Evolutionary conservation across 768 basidiomycete genomes (phyloP).

Genomic region (Mycena leptocephala): DNA sequence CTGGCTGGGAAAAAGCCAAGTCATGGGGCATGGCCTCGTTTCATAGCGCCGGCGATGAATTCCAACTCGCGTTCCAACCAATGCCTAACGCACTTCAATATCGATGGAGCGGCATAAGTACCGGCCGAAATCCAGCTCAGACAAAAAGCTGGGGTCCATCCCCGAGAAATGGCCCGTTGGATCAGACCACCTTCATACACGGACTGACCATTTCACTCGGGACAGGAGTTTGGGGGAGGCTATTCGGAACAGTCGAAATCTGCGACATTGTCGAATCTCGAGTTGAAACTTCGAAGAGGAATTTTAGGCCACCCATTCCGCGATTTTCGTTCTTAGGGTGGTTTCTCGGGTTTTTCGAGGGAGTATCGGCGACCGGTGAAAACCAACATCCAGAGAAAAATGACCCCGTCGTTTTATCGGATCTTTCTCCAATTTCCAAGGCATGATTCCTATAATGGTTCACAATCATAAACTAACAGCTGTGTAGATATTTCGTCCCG

Average conservation of each 20-base stretch:
- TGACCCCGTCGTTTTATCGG: neutral
- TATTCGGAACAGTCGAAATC: constrained; percentile 1
- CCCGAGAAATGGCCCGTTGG: neutral
- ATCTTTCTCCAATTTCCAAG: neutral
- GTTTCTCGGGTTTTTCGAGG: neutral
- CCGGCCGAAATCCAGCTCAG: no score
- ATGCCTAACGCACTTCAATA: no score
- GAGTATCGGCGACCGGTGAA: neutral
- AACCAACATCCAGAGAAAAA: neutral
- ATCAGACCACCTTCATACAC: constrained; percentile 10
- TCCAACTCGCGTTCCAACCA: no score
- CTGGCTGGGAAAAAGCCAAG: no score
- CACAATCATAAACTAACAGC: neutral
- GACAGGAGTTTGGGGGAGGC: constrained; percentile 3
- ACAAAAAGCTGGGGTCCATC: no score
- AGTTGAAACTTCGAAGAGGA: neutral
- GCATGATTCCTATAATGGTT: neutral
- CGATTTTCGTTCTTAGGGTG: neutral
- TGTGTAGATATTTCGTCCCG: constrained; percentile 2
- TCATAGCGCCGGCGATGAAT: no score
- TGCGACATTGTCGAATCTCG: neutral
- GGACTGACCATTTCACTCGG: constrained; percentile 11
- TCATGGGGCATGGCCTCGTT: no score
- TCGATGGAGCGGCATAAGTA: no score
- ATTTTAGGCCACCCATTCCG: neutral